Conservation (phyloP, 2,329 filamentous ascomycete genomes). For the Myriangium duriaei region DNA sequence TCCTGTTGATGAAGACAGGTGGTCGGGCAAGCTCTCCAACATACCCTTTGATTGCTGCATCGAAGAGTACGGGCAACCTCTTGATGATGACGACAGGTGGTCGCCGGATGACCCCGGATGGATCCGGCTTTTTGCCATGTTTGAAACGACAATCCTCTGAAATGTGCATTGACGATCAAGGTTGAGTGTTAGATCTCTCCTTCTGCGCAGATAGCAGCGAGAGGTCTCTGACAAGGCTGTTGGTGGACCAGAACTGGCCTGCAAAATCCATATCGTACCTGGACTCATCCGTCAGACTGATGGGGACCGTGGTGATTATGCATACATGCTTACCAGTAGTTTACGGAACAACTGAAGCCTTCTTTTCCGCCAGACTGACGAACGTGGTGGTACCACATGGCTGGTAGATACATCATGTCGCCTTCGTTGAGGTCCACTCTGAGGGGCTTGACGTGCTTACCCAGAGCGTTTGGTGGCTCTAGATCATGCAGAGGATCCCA, state of each 20-base stretch:
- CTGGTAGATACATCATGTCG: conserved; percentile 72
- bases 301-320: background rate
- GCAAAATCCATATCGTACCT: conserved; percentile 73
- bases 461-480: conserved; percentile 43
- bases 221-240: conserved; percentile 35
- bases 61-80: conserved; percentile 29
- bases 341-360: conserved; percentile 64
- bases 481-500: conserved; percentile 59
- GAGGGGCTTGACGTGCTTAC: conserved; percentile 46
- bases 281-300: conserved; percentile 6
- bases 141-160: conserved; percentile 18
- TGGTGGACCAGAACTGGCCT: conserved; percentile 53
- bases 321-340: conserved; percentile 63
- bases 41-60: conserved; percentile 35
- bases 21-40: conserved; percentile 21
- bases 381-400: conserved; percentile 79
- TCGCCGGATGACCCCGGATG: conserved; percentile 15
- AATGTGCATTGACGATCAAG: background rate
- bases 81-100: conserved; percentile 19
- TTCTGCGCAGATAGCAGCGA: background rate
- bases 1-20: conserved; percentile 13
- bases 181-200: conserved; percentile 22
- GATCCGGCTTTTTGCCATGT: conserved; percentile 24
- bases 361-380: conserved; percentile 56
- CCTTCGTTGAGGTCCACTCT: conserved; percentile 57